Evolutionary conservation across 2,329 filamentous ascomycete species (phyloP), one percentile per base, ranked within the genome.

Genomic region (Drechslerella stenobrocha): DNA sequence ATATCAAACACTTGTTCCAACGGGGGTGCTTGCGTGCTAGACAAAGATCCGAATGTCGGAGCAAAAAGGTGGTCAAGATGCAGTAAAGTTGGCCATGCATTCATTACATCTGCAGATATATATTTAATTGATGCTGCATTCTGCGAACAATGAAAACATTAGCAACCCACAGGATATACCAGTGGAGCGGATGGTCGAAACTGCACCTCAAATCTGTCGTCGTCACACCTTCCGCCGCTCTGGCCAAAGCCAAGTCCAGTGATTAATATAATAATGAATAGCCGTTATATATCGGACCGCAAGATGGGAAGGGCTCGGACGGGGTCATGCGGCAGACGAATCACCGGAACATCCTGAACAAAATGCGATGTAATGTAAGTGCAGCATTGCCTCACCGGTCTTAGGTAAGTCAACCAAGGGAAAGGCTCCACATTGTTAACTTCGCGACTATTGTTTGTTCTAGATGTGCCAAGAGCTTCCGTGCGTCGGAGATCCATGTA

Each of bases 381-480:
- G 26, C 26, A 44, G 11, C 37, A 56, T 32, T 18, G 15, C 48
- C 42, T 40, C 44, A 63, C 55, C 53, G 46, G 48, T 44, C 26
- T n/a, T 52, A 18, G 34, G 44, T 28, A 32, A 35, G 20, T 15
- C 32, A 34, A 22, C 18, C 15, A 26, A 28, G 35, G 34, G 28
- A 35, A 20, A 23, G 42, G 42, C 44, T 59, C 50, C 55, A 67
- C 48, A 40, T 51, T 50, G 34, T 67, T 30, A 34, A n/a, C n/a
- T n/a, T n/a, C n/a, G 28, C 22, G 40, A 15, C 48, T 58, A 50
- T 48, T 45, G 47, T 47, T 60, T 55, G 48, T 67, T 67, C 63
- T 67, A 67, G 63, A 67, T 52, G 63, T 59, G 63, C 63, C 63
- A 67, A 67, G 63, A 60, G 28, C 63, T 67, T 67, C 63, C 55